A percentile compares a stretch with the other conserved stretches of the same genome.
Conservation (phyloP, 441 rosid species). For the Erysimum cheiri region DNA sequence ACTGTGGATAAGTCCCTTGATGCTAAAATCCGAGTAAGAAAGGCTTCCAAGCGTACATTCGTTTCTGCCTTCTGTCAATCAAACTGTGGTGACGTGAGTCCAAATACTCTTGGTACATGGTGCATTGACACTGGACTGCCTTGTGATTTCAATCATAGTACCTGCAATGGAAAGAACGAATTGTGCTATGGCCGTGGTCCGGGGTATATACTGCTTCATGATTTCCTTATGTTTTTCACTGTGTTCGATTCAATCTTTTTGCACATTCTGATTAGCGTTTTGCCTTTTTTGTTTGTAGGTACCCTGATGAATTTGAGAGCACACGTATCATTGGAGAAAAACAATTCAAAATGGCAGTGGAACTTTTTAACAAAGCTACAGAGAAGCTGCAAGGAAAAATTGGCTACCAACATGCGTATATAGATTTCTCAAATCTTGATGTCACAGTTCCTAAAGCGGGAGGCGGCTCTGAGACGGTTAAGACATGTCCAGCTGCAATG, state of each 20-base stretch:
- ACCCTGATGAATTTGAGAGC: constrained; percentile 81
- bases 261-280: constrained; percentile 3
- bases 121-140: constrained; percentile 75
- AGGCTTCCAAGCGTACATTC: constrained; percentile 50
- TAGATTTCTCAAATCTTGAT: constrained; percentile 68
- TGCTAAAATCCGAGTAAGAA: constrained; percentile 62
- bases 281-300: constrained; percentile 42
- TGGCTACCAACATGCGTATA: constrained; percentile 59
- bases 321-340: constrained; percentile 70
- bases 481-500: constrained; percentile 79
- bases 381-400: constrained; percentile 59
- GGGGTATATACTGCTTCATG: constrained; percentile 47
- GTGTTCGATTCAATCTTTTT: not conserved
- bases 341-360: constrained; percentile 63
- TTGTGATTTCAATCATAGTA: constrained; percentile 81
- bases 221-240: not conserved
- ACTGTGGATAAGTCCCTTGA: constrained; percentile 48
- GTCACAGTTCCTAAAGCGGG: constrained; percentile 57
- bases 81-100: constrained; percentile 83
- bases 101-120: constrained; percentile 72
- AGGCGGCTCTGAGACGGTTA: constrained; percentile 55
- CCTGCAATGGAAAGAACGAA: constrained; percentile 72
- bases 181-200: constrained; percentile 75
- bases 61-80: constrained; percentile 82
- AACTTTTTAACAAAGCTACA: constrained; percentile 59